These are phyloP conservation scores for Sporothrix euskadiensis DNA, from an alignment of 2,329 filamentous ascomycete genomes.

Conservation along the genomic window DNA sequence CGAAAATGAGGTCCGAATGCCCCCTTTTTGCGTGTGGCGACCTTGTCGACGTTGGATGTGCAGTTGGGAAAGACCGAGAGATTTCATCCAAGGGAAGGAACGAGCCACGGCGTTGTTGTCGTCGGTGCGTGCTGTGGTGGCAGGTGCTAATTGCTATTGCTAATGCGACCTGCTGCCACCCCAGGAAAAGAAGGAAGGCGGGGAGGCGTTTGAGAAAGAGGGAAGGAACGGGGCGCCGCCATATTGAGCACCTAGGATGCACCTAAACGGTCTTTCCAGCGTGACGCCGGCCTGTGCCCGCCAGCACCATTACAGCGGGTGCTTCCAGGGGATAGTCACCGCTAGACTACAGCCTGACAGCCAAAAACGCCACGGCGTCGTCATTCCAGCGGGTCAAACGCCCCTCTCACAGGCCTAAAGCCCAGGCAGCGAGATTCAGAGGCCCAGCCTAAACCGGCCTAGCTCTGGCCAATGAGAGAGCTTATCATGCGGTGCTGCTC, in stretches of 20 bases:
- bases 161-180: conserved; percentile 11
- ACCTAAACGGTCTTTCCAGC: background rate
- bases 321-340: background rate
- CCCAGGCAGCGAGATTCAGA: conserved; percentile 28
- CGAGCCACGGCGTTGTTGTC: background rate
- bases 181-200: conserved; percentile 2
- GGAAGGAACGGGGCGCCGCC: conserved; percentile 5
- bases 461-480: conserved; percentile 31
- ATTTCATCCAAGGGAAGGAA: conserved; percentile 4
- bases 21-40: background rate
- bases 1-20: background rate
- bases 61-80: background rate
- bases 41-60: background rate
- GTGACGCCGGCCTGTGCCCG: conserved; percentile 4
- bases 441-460: background rate
- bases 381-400: conserved; percentile 21
- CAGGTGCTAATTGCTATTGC: no score
- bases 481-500: conserved; percentile 19
- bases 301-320: background rate
- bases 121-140: background rate
- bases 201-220: background rate
- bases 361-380: conserved; percentile 24
- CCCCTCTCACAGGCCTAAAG: background rate
- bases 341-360: background rate
- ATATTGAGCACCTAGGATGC: background rate